These are phyloP conservation scores for Talaromyces sp. DNA, from an alignment of 2,329 filamentous ascomycete genomes.

Conservation along the genomic window DNA sequence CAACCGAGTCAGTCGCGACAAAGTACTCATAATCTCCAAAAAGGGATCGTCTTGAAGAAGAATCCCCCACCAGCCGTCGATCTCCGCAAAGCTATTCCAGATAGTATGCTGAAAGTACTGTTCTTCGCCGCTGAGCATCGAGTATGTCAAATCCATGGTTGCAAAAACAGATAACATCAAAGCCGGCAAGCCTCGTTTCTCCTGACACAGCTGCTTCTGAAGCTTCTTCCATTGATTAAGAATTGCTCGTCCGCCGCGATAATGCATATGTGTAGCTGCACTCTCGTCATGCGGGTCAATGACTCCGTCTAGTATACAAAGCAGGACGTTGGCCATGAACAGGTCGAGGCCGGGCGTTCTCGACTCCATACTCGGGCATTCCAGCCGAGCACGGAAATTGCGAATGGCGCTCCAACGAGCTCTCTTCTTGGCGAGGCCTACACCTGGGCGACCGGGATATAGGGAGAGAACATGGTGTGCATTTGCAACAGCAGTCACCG, in stretches of 20 bases:
- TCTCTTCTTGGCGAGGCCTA: slow-evolving; percentile 6
- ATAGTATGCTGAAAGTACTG: slow-evolving; percentile 33
- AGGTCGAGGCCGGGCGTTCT: slow-evolving; percentile 25
- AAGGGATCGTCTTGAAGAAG: slow-evolving; percentile 11
- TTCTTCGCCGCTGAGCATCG: slow-evolving; percentile 32
- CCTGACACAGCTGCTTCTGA: slow-evolving; percentile 7
- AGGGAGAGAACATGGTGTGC: slow-evolving; percentile 11
- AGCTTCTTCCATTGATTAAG: slow-evolving; percentile 19
- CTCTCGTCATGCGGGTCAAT: slow-evolving; percentile 28
- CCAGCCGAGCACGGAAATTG: slow-evolving; percentile 21
- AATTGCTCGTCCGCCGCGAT: slow-evolving; percentile 33
- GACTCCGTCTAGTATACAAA: slow-evolving; percentile 39
- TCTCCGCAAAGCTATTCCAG: slow-evolving; percentile 36
- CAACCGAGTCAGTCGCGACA: slow-evolving; percentile 12
- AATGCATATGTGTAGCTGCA: slow-evolving; percentile 30
- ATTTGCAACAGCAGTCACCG: slow-evolving; percentile 13
- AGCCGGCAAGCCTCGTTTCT: slow-evolving; percentile 13
- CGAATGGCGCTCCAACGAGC: slow-evolving; percentile 11
- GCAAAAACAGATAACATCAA: slow-evolving; percentile 41
- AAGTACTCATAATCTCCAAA: slow-evolving; percentile 12
- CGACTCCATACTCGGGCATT: slow-evolving; percentile 18
- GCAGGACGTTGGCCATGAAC: slow-evolving; percentile 38
- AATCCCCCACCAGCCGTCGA: slow-evolving; percentile 39
- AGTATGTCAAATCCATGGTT: slow-evolving; percentile 39
- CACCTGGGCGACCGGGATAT: slow-evolving; percentile 3